These are phyloP conservation scores for Alternaria sp. DNA, from an alignment of 2,329 filamentous ascomycete genomes.

Conservation along the genomic window DNA sequence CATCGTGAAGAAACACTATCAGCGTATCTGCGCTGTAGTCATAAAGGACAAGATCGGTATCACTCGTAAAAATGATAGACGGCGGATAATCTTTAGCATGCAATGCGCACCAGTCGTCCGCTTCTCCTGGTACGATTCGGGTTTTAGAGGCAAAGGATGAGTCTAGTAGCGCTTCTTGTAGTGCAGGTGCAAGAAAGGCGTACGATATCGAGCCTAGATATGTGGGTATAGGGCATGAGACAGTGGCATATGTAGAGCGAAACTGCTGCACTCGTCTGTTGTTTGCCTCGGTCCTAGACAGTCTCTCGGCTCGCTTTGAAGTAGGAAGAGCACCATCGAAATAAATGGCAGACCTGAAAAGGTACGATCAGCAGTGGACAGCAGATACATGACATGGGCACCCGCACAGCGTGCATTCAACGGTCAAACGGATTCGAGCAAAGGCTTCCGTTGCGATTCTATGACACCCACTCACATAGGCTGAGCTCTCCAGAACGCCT, in stretches of 20 bases:
- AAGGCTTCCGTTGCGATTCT: not conserved
- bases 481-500: constrained; percentile 1
- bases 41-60: constrained; percentile 84
- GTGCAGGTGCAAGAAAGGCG: constrained; percentile 78
- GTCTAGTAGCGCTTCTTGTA: constrained; percentile 72
- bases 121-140: constrained; percentile 79
- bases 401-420: constrained; percentile 20
- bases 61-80: constrained; percentile 76
- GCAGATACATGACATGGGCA: constrained; percentile 19
- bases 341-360: constrained; percentile 67
- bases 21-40: constrained; percentile 68
- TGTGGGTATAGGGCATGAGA: constrained; percentile 40
- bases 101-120: constrained; percentile 79
- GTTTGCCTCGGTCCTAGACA: constrained; percentile 66
- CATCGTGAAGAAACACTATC: constrained; percentile 73
- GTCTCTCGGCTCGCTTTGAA: constrained; percentile 69
- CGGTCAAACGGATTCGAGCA: constrained; percentile 24
- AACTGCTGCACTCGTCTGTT: constrained; percentile 65
- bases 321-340: constrained; percentile 85
- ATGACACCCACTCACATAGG: not conserved
- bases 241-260: constrained; percentile 46
- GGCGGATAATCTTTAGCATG: constrained; percentile 65
- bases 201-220: constrained; percentile 56
- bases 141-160: constrained; percentile 56
- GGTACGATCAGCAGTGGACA: constrained; percentile 32